Evolutionary conservation across 768 basidiomycete species (phyloP), one percentile per base, ranked within the genome.

Genomic region (Suillus brevipes): DNA sequence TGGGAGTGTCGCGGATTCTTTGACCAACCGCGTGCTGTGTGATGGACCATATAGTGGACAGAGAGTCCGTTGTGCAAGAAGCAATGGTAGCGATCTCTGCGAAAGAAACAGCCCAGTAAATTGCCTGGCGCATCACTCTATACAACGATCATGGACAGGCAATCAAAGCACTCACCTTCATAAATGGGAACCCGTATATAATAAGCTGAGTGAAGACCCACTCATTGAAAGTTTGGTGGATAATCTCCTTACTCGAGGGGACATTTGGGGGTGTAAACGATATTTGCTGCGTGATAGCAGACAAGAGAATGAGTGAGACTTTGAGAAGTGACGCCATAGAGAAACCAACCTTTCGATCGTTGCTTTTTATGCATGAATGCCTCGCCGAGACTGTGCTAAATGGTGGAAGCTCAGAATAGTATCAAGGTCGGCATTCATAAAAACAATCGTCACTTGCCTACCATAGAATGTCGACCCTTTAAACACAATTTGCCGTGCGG

Each of bases 181-280:
- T 13, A 4, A 23, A 3, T n/a, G 34, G 55, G 6, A 14, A 34
- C n/a, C 36, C 34, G 1, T 50, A 25, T 14, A 10, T 5, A 14
- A 18, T 23, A 6, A 16, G 13, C 5, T 2, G 36, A n/a, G 12
- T 62, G 36, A 62, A 8, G 34, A 62, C 7, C 34, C n/a, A 14
- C 47, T 62, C 61, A 40, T 62, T 50, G n/a, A 37, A 20, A 3
- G 61, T 37, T 20, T n/a, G 31, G 13, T 16, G 10, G 12, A 65
- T 70, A 62, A 82, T 79, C 38, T 75, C 74, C 52, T 69, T 66
- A 10, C 68, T 61, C 4, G 81, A 78, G 7, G 82, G 81, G n/a
- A 80, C 78, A 45, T 81, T 73, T 18, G 84, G 84, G 62, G 84
- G 80, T 1, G 84, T 84, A 7, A 77, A 70, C 20, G 81, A 76